Base-by-base conservation (phyloP, 2,329 filamentous ascomycete genomes). In the Trichothecium roseum region DNA sequence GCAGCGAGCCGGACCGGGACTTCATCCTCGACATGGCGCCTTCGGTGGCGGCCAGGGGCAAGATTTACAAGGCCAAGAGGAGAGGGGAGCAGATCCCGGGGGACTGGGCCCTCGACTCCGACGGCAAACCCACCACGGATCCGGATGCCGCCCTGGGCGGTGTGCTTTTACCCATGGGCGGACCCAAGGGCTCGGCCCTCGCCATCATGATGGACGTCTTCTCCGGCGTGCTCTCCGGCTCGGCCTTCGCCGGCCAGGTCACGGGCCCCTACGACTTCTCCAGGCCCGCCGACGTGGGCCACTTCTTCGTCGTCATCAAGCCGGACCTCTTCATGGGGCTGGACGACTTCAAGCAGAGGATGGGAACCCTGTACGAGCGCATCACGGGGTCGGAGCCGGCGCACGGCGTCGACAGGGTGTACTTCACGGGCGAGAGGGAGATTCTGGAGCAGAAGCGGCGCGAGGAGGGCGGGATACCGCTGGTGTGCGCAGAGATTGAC, bases 121-220 rank as follows among this genome's bases (percentile, higher is more conserved):
- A 87, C 13, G 84, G 84, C 1, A 62, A 63, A 10, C 66, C 59
- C n/a, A 86, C 83, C 0, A 73, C 81, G 37, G 82, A 91, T 45
- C 83, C 85, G 0, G 71, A 66, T 1, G 68, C 66, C 15, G 85
- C 84, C 0, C 59, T 91, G 8, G 72, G 75, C 24, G 84, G 84
- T 1, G 81, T 88, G 4, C 89, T 91, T 84, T 59, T 89, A 15
- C 84, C 84, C 0, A 87, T 91, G 81, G 84, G 84, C 3, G 84
- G 85, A 0, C 83, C 84, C 0, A 91, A 91, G 55, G 85, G 85
- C 0, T 84, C 79, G 3, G 85, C 72, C 0, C 54, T 91, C 28
- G 64, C 81, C 1, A 74, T 91, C 37, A 89, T 87, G 81, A 91
- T 91, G 85, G 84, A 91, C 50, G 81, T 93, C 3, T 89, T 91